Base-by-base conservation (phyloP, 495 filamentous ascomycete species). In the Physcia stellaris region DNA sequence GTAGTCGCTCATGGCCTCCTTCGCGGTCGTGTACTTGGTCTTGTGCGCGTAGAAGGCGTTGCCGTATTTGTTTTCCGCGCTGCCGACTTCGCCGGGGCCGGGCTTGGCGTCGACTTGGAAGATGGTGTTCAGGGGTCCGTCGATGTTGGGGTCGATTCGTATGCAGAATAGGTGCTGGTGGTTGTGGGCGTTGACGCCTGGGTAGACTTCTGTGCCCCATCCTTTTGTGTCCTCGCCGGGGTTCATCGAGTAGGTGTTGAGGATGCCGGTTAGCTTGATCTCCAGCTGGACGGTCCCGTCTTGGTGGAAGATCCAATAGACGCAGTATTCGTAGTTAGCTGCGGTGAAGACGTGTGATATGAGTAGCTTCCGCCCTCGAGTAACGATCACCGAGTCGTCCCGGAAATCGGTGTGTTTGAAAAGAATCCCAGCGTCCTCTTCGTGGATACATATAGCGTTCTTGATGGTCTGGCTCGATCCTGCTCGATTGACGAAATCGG, bases 391-490 rank as follows among this genome's bases (percentile, higher is more conserved):
- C 0, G 80, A 82, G 30, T 87, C 80, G 55, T 94, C 87, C 34
- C 88, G 79, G 73, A 93, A 95, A 57, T 96, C 87, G 32, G 77
- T 84, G 64, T 96, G 88, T 63, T 96, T 96, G 68, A 90, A 94
- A 7, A 95, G 67, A 42, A 96, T 90, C 4, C 88, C 88, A 3
- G 73, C 70, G 50, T 96, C 88, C 62, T 95, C 87, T 59, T 96
- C 88, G 63, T 96, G 88, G 43, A 94, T 86, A 56, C 88, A 96
- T 54, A 96, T 86, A 30, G 87, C 88, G 50, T 95, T 94, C 63
- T 90, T 86, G 59, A 95, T 86, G 23, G 79, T 82, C 22, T 73
- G 75, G 23, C 77, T 63, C 4, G 70, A 73, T 23, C 88, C 88
- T 7, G 80, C 73, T n/a, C 73, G 64, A 45, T 87, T 94, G 40